Percentiles rank a stretch among this genome's conserved stretches.
These are phyloP conservation scores for Aurantiochytrium sp. DNA, from an alignment of 108 stramenopile genomes.

Conservation along the genomic window DNA sequence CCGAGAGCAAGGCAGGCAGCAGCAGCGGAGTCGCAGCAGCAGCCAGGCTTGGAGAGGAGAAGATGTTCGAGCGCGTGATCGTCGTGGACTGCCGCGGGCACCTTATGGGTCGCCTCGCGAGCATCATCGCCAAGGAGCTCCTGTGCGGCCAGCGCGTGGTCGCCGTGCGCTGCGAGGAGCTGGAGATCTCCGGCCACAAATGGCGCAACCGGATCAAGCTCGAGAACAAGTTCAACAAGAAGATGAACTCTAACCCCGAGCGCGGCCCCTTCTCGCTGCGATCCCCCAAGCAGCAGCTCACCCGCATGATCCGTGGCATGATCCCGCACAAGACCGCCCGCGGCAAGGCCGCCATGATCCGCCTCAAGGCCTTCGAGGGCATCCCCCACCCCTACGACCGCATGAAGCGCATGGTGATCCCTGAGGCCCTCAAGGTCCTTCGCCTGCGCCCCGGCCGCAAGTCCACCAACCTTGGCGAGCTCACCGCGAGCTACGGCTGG, in stretches of 20 bases:
- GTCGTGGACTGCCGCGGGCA: conserved; percentile 97
- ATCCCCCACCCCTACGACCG: conserved; percentile 96
- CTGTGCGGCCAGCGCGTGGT: conserved; percentile 93
- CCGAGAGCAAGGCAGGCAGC: too few relatives aligned
- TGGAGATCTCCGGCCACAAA: conserved; percentile 75
- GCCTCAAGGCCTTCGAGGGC: conserved; percentile 95
- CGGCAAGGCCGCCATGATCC: conserved; percentile 80
- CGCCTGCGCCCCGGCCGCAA: conserved; percentile 73
- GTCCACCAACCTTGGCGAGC: conserved; percentile 83
- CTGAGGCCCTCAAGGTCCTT: conserved; percentile 86
- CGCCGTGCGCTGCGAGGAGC: conserved; percentile 92
- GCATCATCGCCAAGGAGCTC: conserved; percentile 97
- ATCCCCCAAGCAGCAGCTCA: conserved; percentile 87
- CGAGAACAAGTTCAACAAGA: conserved; percentile 89
- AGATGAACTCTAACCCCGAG: conserved; percentile 96
- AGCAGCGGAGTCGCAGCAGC: too few relatives aligned
- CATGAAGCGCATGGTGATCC: conserved; percentile 95
- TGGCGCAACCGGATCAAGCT: conserved; percentile 63
- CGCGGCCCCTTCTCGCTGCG: conserved; percentile 95
- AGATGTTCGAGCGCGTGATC: conserved; percentile 25
- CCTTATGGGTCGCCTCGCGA: conserved; percentile 93
- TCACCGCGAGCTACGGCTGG: conserved; percentile 91
- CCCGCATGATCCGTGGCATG: conserved; percentile 99
- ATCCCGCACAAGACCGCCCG: conserved; percentile 92
- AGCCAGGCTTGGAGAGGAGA: too few relatives aligned